Base-by-base conservation (phyloP, 257 asterid genomes). In the Nicotiana tomentosiformis region DNA sequence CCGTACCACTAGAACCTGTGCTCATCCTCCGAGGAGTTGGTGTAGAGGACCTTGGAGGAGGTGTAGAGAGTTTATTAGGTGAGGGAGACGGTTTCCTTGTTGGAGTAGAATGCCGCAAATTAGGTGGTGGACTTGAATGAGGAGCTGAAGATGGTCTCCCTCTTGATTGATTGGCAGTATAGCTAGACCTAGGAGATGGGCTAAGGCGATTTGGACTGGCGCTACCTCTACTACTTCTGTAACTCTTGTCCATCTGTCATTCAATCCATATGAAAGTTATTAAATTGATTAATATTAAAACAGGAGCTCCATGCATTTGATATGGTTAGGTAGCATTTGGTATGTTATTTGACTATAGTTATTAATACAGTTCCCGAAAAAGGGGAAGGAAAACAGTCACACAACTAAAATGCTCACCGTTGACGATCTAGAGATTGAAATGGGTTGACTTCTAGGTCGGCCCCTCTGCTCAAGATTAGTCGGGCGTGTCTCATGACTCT, bases 381-480 rank as follows among this genome's bases (percentile, higher is more conserved):
- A 65, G 26, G 62, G 6, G 51, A 51, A 58, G 57, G 32, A 37
- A n/a, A 64, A 81, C 53, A 43, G 33, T 46, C 30, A 49, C 53
- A 29, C 46, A 58, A 49, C 23, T 33, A 66, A 46, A 81, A 16
- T 81, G 55, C 91, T 84, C 89, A 96, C 99, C 57, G 93, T 87
- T 77, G 98, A 89, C 83, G 99, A 91, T 86, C 94, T 90, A 18
- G 98, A 90, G 88, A 94, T 85, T 70, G 99, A 85, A 81, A 92
- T 86, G 78, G 98, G 95, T 85, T 93, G 98, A 84, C 97, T 94
- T 88, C 95, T 90, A 67, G 98, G 97, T 84, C 98, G 90, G 86
- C 98, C 98, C 91, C 97, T 91, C 68, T 87, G 91, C 69, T 89
- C 89, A 81, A 86, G 90, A 85, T 85, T 89, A 85, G 81, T 62